Percentiles rank a stretch among this genome's conserved stretches.
phyloP scores from a whole-genome alignment of 192 early-diverging fungal species.

The Linnemannia schmuckeri region DNA sequence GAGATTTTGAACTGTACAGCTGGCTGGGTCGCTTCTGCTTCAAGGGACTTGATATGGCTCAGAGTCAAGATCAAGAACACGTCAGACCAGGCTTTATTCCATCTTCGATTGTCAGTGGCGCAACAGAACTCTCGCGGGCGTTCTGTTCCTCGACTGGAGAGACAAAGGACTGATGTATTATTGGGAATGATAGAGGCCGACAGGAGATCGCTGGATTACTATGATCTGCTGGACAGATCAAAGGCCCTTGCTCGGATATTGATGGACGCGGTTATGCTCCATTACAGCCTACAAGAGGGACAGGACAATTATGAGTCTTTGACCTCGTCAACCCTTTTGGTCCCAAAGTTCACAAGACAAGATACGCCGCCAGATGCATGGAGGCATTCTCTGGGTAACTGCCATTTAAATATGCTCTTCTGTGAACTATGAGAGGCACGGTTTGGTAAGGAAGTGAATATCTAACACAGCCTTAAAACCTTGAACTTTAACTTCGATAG shows the following conservation, averaged over 20 bases:
- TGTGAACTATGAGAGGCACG: not conserved
- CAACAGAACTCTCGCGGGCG: not conserved
- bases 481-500: not conserved
- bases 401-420: not conserved
- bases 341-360: not conserved
- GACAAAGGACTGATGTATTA: not conserved
- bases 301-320: not conserved
- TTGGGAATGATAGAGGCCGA: not conserved
- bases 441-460: not conserved
- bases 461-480: not conserved
- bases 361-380: not conserved
- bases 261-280: not conserved
- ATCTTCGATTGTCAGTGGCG: slow-evolving; percentile 6
- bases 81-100: not conserved
- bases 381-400: not conserved
- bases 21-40: slow-evolving; percentile 9
- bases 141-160: slow-evolving; percentile 2
- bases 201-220: not conserved
- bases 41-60: slow-evolving; percentile 9
- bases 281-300: slow-evolving; percentile 1
- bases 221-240: slow-evolving; percentile 13
- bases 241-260: not conserved
- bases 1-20: slow-evolving; percentile 11
- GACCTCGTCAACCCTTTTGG: not conserved
- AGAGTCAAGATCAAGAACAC: slow-evolving; percentile 14